These are phyloP conservation scores for Podaxis sp. DNA, from an alignment of 768 basidiomycete genomes.

Conservation along the genomic window DNA sequence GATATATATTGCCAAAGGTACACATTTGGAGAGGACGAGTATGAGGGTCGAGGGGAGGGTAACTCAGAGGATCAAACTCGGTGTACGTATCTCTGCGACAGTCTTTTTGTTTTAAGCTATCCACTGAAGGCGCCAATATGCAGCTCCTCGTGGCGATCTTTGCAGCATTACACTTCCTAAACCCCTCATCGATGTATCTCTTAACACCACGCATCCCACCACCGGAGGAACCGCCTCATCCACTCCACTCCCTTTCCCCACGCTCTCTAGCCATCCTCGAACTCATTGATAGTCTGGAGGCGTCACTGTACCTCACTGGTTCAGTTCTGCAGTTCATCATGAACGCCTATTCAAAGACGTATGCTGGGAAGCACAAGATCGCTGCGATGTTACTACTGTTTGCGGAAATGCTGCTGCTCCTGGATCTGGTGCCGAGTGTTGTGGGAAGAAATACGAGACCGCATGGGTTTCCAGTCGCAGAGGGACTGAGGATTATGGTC, in stretches of 20 bases:
- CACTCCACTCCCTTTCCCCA: background rate
- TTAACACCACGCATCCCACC: constrained; percentile 7
- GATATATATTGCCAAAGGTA: constrained; percentile 16
- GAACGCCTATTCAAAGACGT: constrained; percentile 18
- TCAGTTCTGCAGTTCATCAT: constrained; percentile 19
- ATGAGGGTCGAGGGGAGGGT: constrained; percentile 16
- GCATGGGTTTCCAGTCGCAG: background rate
- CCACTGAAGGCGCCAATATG: background rate
- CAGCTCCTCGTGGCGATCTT: constrained; percentile 7
- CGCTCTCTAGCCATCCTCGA: background rate
- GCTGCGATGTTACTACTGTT: background rate
- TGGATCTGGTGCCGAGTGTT: background rate
- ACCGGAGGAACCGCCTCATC: background rate
- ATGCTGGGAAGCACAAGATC: constrained; percentile 20
- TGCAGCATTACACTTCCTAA: background rate
- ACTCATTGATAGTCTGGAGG: background rate
- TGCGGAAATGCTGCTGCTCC: background rate
- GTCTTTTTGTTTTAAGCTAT: background rate
- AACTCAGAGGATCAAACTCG: background rate
- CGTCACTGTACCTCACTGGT: constrained; percentile 14
- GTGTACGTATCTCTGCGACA: background rate
- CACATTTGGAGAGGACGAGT: constrained; percentile 28
- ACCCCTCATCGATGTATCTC: background rate
- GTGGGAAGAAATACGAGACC: background rate
- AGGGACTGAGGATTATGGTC: background rate